Base-by-base conservation (phyloP, 176 grass and related monocot genomes). In the Areca catechu region DNA sequence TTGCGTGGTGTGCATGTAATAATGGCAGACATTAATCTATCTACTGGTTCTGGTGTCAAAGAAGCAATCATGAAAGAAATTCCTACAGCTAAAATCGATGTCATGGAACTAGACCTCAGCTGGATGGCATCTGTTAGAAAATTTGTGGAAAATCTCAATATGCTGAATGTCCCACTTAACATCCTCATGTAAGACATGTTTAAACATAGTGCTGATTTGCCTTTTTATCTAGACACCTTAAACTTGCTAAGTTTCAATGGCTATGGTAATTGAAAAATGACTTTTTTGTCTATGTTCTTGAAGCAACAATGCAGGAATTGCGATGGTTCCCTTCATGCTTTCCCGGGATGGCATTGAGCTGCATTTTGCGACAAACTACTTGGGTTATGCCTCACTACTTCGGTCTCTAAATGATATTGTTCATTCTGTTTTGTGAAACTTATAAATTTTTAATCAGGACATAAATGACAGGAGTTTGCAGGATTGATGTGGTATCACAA, bases 321-420 rank as follows among this genome's bases (percentile, higher is more conserved):
- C 91, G 93, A 83, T 80, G 25, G 88, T 66, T 51, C 93, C 93
- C 29, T 97, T 91, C 68, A 64, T 51, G 4, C 93, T 91, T 53
- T 88, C 93, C 63, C 61, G 85, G 72, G 87, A 97, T 82, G 93
- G 83, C 21, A 88, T 83, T 25, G 87, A 97, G 66, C 80, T 97
- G 78, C 93, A 97, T 63, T 97, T 97, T 78, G 83, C 83, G 66
- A 97, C 93, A 3, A 91, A 97, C 66, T 83, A 97, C 76, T 72
- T 97, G 9, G 93, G 93, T 37, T 27, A 10, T 37, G 30, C 30
- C 7, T 37, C 30, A 37, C 30, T 37, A 12, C 30, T 37, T 9
- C 30, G 12, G 9, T 37, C 1, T 7, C 30, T 37, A 37, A 37
- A 37, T 7, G 7, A 10, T 37, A 37, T 10, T 10, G 6, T 37